Evolutionary conservation across 495 filamentous ascomycete genomes (phyloP), one percentile per base, ranked within the genome.

Genomic region (Niebla homalea): DNA sequence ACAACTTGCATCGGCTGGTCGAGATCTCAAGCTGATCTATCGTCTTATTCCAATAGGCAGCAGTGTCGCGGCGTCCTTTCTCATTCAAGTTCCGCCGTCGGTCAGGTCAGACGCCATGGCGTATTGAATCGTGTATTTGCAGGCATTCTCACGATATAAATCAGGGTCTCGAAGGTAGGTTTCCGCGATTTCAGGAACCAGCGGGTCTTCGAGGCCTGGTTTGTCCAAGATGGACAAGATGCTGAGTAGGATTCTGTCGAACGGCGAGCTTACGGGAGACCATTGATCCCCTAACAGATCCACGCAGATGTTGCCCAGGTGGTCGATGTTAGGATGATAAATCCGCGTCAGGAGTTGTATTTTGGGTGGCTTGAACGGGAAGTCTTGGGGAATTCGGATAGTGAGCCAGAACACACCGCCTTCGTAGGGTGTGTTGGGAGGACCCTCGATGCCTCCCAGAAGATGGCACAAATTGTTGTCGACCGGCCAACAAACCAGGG

Each of bases 271-370:
- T 21, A 10, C 41, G 10, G 19, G 12, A 10, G 11, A 43, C 41
- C 41, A 43, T 43, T 11, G 11, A 43, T 43, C 41, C 10, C 12
- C 19, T 21, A 43, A 43, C 10, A 43, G 41, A 43, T 21, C 19
- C 11, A 43, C 41, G 41, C 41, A 43, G 19, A 21, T 14, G 19
- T 43, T 43, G 19, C 41, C 41, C 20, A 10, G 11, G 19, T 18
- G 11, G 19, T 43, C 41, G 11, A 97, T 77, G 67, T 97, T 97
- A 38, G 90, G 90, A 67, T 97, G 90, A 89, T 89, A 97, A 51
- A 97, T 81, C 64, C 82, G 90, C 56, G 90, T 97, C 55, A 81
- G 74, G 56, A 97, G 95, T 62, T 79, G 83, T 85, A 95, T 94
- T 22, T 77, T 63, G 8, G 89, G 89, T 14, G 90, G 88, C 35